Percentiles rank a stretch among this genome's conserved stretches.
Evolutionary conservation across 2,329 filamentous ascomycete species (phyloP).

Genomic region (Neopestalotiopsis sp.): DNA sequence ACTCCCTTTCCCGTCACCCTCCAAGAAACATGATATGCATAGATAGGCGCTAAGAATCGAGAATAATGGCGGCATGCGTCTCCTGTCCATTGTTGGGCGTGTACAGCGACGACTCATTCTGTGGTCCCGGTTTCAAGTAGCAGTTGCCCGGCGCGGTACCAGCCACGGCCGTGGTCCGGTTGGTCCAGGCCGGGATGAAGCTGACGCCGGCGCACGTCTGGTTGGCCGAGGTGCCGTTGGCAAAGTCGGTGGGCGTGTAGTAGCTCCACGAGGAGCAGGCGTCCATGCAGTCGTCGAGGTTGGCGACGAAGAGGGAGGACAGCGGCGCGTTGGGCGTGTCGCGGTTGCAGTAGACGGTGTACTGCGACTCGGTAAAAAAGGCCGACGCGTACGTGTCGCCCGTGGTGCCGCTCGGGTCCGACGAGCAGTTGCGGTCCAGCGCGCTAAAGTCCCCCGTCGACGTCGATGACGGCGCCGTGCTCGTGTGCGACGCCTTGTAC

Average conservation of each 20-base stretch:
- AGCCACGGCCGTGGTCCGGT: slow-evolving; percentile 37
- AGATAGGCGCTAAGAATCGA: not conserved
- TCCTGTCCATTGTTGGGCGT: slow-evolving; percentile 40
- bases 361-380: slow-evolving; percentile 42
- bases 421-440: slow-evolving; percentile 48
- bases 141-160: slow-evolving; percentile 50
- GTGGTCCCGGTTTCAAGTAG: slow-evolving; percentile 48
- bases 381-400: slow-evolving; percentile 46
- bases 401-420: slow-evolving; percentile 39
- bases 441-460: slow-evolving; percentile 31
- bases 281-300: slow-evolving; percentile 53
- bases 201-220: slow-evolving; percentile 45
- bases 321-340: slow-evolving; percentile 45
- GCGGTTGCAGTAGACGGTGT: slow-evolving; percentile 50
- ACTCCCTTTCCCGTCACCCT: not conserved
- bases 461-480: slow-evolving; percentile 28
- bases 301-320: slow-evolving; percentile 47
- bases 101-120: slow-evolving; percentile 35
- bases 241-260: slow-evolving; percentile 35
- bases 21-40: not conserved
- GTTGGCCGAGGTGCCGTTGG: slow-evolving; percentile 34
- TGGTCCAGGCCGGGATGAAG: slow-evolving; percentile 50
- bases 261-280: slow-evolving; percentile 48
- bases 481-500: slow-evolving; percentile 31
- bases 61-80: slow-evolving; percentile 42